Evolutionary conservation across 2,329 filamentous ascomycete species (phyloP).

Genomic region (Zasmidium citrigriseum): DNA sequence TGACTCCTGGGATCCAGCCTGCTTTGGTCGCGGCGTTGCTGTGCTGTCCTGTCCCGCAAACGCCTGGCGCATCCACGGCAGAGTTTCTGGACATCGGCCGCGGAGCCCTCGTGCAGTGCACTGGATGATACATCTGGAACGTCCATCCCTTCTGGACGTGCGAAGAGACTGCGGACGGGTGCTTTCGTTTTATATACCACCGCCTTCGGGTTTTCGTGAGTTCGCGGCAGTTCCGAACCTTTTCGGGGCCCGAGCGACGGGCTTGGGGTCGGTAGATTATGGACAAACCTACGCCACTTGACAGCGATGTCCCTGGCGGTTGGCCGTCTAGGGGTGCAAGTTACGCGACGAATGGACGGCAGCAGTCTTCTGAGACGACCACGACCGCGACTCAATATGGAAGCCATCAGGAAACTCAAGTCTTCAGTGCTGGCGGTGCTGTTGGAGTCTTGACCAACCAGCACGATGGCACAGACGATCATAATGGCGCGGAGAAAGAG

Average conservation of each 20-base stretch:
- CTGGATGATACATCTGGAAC: neutral
- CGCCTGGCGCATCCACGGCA: neutral
- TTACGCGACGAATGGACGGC: neutral
- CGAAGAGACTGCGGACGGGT: neutral
- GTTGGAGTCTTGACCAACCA: neutral
- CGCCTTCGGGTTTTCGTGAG: neutral
- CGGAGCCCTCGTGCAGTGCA: neutral
- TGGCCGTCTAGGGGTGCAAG: neutral
- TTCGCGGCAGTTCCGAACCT: neutral
- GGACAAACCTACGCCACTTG: constrained; percentile 1
- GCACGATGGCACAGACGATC: neutral
- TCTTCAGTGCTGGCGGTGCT: constrained; percentile 2
- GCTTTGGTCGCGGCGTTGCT: neutral
- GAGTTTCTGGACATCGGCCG: neutral
- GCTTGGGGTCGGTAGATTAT: neutral
- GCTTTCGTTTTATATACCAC: neutral
- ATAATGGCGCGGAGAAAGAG: neutral
- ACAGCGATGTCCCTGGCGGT: constrained; percentile 1
- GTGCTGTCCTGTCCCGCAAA: neutral
- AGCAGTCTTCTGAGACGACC: neutral
- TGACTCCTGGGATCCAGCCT: neutral
- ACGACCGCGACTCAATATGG: neutral
- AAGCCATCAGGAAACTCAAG: neutral
- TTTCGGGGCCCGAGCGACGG: neutral
- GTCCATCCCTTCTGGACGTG: neutral